Evolutionary conservation across 129 eudicot genomes (phyloP).

Genomic region (Solidago caesia): DNA sequence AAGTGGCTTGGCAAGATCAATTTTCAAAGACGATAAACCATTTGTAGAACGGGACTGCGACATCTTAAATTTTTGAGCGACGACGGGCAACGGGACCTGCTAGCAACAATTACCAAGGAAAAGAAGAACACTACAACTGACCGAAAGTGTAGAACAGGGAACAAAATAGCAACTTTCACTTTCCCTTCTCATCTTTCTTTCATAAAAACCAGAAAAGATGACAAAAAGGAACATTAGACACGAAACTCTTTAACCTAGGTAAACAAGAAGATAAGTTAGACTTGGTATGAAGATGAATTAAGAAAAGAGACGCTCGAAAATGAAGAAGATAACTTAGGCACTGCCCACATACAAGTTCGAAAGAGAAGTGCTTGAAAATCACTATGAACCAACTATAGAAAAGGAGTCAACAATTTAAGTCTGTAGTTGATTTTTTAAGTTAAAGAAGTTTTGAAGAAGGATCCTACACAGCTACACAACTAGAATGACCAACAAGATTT

Average conservation of each 20-base stretch:
- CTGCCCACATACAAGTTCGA: neutral
- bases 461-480: constrained; percentile 6
- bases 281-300: neutral
- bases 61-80: neutral
- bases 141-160: neutral
- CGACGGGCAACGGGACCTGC: neutral
- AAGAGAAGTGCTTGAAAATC: constrained; percentile 1
- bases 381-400: neutral
- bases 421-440: neutral
- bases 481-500: neutral
- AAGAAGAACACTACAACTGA: neutral
- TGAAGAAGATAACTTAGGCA: neutral
- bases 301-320: neutral
- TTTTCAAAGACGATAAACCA: constrained; percentile 16
- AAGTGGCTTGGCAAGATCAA: constrained; percentile 37
- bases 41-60: neutral
- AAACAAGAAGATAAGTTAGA: neutral
- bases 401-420: neutral
- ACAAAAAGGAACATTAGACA: neutral
- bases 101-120: neutral
- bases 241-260: neutral
- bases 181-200: constrained; percentile 9
- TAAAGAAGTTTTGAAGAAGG: neutral
- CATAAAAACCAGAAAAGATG: constrained; percentile 15
- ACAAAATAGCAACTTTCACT: neutral